Percentiles rank a stretch among this genome's conserved stretches.
phyloP scores from a whole-genome alignment of 805 yeast genomes.

The Saccharomycopsis capsularis region DNA sequence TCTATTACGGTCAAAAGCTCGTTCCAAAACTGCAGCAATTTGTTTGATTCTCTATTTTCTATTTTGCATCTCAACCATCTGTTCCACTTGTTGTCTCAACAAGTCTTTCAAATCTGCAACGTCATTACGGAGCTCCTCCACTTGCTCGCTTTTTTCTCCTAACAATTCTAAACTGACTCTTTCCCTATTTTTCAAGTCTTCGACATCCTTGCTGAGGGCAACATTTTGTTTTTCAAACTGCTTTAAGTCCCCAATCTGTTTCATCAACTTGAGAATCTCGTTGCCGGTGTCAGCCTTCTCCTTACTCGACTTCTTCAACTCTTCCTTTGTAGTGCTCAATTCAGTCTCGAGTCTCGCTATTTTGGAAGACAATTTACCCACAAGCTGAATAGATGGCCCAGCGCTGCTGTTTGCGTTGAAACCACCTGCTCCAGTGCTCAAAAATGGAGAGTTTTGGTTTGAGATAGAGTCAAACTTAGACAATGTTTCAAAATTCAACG shows the following conservation, averaged over 20 bases:
- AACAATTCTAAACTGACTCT: conserved; percentile 40
- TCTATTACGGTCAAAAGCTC: no score
- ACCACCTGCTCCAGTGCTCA: conserved; percentile 13
- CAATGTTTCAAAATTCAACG: conserved; percentile 16
- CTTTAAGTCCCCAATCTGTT: conserved; percentile 43
- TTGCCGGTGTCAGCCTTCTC: conserved; percentile 64
- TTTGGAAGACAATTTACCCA: conserved; percentile 68
- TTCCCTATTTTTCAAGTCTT: conserved; percentile 33
- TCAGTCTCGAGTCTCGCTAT: conserved; percentile 80
- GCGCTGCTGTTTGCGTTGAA: not conserved
- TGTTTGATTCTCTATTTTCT: not conserved
- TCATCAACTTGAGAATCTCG: conserved; percentile 56
- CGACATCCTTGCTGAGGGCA: conserved; percentile 29
- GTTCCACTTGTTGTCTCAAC: conserved; percentile 78
- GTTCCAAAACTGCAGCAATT: no score
- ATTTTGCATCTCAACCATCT: conserved; percentile 60
- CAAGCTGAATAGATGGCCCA: conserved; percentile 43
- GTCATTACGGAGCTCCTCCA: conserved; percentile 81
- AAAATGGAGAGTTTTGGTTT: conserved; percentile 18
- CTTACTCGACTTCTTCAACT: conserved; percentile 41
- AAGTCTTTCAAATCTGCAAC: conserved; percentile 83
- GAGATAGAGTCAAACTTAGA: conserved; percentile 16
- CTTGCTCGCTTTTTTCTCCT: conserved; percentile 83
- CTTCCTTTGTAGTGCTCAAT: conserved; percentile 55
- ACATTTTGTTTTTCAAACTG: conserved; percentile 30